These are phyloP conservation scores for Ogataea paraovalis DNA, from an alignment of 805 yeast species.

Conservation along the genomic window DNA sequence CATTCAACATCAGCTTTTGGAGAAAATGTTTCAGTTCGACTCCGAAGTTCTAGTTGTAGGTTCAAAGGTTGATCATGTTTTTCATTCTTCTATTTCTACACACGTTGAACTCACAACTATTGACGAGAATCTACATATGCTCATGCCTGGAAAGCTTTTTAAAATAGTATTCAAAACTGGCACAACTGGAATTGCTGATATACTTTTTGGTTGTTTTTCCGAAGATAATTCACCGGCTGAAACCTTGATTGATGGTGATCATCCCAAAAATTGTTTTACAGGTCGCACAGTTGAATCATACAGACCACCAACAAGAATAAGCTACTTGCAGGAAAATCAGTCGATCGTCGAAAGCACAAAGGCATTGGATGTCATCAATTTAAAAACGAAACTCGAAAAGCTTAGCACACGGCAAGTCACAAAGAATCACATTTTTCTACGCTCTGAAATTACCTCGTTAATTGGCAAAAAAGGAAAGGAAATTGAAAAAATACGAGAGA, in stretches of 20 bases:
- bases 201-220: neutral
- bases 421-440: conserved; percentile 17
- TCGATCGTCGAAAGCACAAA: neutral
- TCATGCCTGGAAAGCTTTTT: neutral
- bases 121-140: neutral
- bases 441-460: conserved; percentile 36
- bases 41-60: neutral
- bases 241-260: neutral
- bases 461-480: conserved; percentile 42
- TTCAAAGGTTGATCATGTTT: neutral
- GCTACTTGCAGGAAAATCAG: neutral
- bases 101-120: neutral
- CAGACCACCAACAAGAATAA: neutral
- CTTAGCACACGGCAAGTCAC: conserved; percentile 5
- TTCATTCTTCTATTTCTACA: neutral
- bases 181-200: neutral
- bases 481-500: conserved; percentile 33
- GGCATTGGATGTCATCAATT: neutral
- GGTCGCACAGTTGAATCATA: neutral
- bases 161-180: neutral
- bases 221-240: neutral
- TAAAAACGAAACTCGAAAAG: conserved; percentile 1
- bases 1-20: neutral
- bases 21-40: neutral
- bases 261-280: too few species aligned